A percentile compares a stretch with the other conserved stretches of the same genome.
phyloP scores from a whole-genome alignment of 257 asterid genomes.

The Plantago major region DNA sequence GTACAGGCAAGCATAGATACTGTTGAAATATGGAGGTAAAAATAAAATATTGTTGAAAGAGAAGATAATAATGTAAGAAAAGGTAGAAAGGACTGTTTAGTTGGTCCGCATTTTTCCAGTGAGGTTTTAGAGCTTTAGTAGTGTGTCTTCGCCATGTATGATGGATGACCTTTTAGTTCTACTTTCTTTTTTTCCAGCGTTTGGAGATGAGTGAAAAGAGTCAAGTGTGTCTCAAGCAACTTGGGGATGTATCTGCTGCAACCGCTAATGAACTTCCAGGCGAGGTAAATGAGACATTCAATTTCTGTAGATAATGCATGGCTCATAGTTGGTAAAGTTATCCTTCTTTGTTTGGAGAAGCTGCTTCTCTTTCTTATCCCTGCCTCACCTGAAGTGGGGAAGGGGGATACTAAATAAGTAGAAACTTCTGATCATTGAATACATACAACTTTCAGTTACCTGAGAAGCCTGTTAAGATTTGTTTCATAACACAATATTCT shows the following conservation, averaged over 20 bases:
- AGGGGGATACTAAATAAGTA: no score
- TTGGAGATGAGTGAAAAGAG: constrained; percentile 24
- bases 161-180: constrained; percentile 9
- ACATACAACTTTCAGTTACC: no score
- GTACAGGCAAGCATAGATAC: constrained; percentile 51
- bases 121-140: constrained; percentile 18
- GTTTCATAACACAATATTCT: no score
- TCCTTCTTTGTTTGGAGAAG: constrained; percentile 2
- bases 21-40: constrained; percentile 47
- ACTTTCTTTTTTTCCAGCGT: constrained; percentile 25
- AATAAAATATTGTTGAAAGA: constrained; percentile 39
- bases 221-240: constrained; percentile 24
- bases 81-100: constrained; percentile 36
- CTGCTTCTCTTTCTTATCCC: constrained; percentile 6
- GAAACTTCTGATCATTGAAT: no score
- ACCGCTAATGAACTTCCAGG: constrained; percentile 19
- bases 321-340: neutral
- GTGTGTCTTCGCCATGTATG: constrained; percentile 11
- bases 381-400: neutral
- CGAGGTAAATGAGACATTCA: constrained; percentile 27
- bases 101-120: constrained; percentile 8
- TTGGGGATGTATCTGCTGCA: constrained; percentile 29
- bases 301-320: constrained; percentile 7
- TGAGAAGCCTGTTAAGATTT: no score
- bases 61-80: constrained; percentile 47